Evolutionary conservation across 805 yeast species (phyloP).

Genomic region (Naumovozyma castellii): DNA sequence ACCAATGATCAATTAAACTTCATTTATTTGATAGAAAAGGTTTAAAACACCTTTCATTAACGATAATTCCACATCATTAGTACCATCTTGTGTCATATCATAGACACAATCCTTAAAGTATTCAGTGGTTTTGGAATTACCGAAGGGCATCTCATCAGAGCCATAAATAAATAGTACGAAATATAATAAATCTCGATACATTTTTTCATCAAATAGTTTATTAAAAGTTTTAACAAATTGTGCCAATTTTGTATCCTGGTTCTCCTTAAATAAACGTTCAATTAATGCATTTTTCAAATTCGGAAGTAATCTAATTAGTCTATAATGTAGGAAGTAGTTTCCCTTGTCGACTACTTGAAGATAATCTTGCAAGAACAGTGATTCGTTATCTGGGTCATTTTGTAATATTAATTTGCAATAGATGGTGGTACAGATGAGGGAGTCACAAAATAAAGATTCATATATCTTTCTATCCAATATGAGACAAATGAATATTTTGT

Average conservation of each 20-base stretch:
- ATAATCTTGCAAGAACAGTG: conserved; percentile 6
- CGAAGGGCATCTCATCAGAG: conserved; percentile 16
- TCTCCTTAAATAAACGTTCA: conserved; percentile 5
- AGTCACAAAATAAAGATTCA: conserved; percentile 14
- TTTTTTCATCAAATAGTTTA: conserved; percentile 11
- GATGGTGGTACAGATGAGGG: conserved; percentile 10
- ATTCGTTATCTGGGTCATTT: background rate
- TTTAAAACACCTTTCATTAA: conserved; percentile 16
- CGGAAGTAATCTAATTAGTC: conserved; percentile 18
- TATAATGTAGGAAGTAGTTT: conserved; percentile 19
- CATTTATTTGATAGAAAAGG: conserved; percentile 13
- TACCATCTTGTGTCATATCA: conserved; percentile 14
- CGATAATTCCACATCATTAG: conserved; percentile 21
- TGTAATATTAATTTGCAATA: background rate
- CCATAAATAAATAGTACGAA: conserved; percentile 21
- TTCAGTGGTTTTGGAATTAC: conserved; percentile 5
- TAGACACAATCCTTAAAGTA: conserved; percentile 18
- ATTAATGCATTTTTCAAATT: conserved; percentile 10
- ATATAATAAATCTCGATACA: conserved; percentile 18
- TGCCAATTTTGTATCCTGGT: background rate
- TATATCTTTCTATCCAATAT: conserved; percentile 24
- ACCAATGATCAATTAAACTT: no score
- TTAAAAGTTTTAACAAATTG: conserved; percentile 14
- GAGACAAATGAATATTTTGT: conserved; percentile 13
- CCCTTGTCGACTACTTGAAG: conserved; percentile 10